Evolutionary conservation across 192 early-diverging fungal genomes (phyloP).

Genomic region (Geosiphon pyriformis): DNA sequence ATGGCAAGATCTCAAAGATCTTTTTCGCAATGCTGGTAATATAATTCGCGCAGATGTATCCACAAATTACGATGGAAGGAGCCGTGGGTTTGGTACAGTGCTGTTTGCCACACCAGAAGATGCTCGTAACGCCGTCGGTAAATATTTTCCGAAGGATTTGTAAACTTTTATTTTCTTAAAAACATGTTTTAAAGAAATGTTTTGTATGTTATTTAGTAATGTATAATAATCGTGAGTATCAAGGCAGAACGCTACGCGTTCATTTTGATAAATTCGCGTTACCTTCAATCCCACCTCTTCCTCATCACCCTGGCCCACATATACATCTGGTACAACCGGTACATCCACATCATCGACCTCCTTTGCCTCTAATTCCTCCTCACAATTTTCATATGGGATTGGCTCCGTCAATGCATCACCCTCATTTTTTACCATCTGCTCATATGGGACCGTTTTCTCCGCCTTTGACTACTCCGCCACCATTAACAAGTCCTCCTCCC

Average conservation of each 20-base stretch:
- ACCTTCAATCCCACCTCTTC: constrained; percentile 25
- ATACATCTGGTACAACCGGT: constrained; percentile 14
- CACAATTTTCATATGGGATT: constrained; percentile 19
- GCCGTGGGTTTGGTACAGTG: constrained; percentile 70
- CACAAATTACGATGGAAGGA: constrained; percentile 54
- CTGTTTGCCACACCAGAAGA: constrained; percentile 63
- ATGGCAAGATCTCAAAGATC: constrained; percentile 81
- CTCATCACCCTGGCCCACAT: constrained; percentile 30
- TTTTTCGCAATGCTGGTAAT: constrained; percentile 63
- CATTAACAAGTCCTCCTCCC: constrained; percentile 20
- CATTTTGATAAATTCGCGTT: constrained; percentile 47
- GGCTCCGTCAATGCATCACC: constrained; percentile 21
- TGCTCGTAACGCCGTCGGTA: constrained; percentile 65
- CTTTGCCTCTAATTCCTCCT: neutral
- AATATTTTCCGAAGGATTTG: neutral
- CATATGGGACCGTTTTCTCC: constrained; percentile 24
- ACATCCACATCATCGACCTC: constrained; percentile 27
- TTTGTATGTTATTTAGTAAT: constrained; percentile 27
- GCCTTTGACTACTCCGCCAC: constrained; percentile 11
- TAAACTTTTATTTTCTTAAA: too few relatives aligned
- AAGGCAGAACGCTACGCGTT: constrained; percentile 44
- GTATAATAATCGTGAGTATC: constrained; percentile 46
- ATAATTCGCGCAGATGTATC: constrained; percentile 67
- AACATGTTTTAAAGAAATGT: too few relatives aligned
- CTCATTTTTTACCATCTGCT: constrained; percentile 15